Evolutionary conservation across 805 yeast species (phyloP).

Genomic region (Brettanomyces nanus): DNA sequence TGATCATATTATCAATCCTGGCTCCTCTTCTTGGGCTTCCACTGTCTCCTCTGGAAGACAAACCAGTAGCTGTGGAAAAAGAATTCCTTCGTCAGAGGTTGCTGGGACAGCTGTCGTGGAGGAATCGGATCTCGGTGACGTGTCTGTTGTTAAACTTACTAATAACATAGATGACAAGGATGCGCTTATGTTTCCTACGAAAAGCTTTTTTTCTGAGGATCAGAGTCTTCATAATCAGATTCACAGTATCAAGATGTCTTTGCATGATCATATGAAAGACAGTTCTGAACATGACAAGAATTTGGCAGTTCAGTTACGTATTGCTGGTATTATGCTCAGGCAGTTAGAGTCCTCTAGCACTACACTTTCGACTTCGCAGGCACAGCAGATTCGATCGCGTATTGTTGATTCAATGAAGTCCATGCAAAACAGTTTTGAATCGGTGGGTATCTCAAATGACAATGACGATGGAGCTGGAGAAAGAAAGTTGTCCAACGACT

Average conservation of each 20-base stretch:
- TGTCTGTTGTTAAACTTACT: slow-evolving; percentile 49
- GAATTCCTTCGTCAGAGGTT: neutral
- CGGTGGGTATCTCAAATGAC: slow-evolving; percentile 37
- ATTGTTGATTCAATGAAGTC: slow-evolving; percentile 69
- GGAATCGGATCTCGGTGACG: slow-evolving; percentile 72
- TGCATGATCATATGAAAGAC: slow-evolving; percentile 5
- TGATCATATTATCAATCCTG: slow-evolving; percentile 10
- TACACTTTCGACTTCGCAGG: slow-evolving; percentile 49
- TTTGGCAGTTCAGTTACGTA: slow-evolving; percentile 87
- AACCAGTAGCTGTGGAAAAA: neutral
- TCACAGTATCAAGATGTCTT: neutral
- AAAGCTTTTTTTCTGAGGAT: slow-evolving; percentile 3
- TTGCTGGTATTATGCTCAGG: slow-evolving; percentile 90
- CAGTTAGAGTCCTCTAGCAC: slow-evolving; percentile 65
- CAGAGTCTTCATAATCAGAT: neutral
- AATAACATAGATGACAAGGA: slow-evolving; percentile 32
- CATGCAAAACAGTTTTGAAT: slow-evolving; percentile 59
- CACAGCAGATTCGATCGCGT: slow-evolving; percentile 57
- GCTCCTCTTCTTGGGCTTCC: slow-evolving; percentile 7
- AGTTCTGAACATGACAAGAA: slow-evolving; percentile 31
- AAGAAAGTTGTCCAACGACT: slow-evolving; percentile 84
- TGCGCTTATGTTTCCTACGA: slow-evolving; percentile 3
- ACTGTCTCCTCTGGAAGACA: neutral
- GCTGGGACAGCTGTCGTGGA: slow-evolving; percentile 16
- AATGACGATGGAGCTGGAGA: slow-evolving; percentile 76